These are phyloP conservation scores for Pythium periplocum DNA, from an alignment of 352 stramenopile species.

Conservation along the genomic window DNA sequence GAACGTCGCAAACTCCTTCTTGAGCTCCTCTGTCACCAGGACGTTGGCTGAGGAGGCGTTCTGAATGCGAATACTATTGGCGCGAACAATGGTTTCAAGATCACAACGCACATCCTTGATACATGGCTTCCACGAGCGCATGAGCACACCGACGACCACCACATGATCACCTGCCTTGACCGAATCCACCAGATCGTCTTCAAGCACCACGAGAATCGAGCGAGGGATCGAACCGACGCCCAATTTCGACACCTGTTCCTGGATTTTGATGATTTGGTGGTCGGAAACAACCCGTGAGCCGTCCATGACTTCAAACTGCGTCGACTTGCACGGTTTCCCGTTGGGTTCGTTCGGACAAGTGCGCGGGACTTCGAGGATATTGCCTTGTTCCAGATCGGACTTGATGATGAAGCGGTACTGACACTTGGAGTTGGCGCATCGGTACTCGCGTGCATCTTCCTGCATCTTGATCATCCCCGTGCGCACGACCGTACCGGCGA, in stretches of 20 bases:
- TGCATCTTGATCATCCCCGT: slow-evolving; percentile 93
- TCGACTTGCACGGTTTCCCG: slow-evolving; percentile 74
- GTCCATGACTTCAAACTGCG: slow-evolving; percentile 54
- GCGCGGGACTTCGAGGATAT: slow-evolving; percentile 77
- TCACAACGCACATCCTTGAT: slow-evolving; percentile 84
- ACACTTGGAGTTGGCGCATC: slow-evolving; percentile 76
- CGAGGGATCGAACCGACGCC: slow-evolving; percentile 90
- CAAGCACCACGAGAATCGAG: slow-evolving; percentile 93
- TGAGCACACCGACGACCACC: slow-evolving; percentile 87
- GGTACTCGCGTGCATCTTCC: slow-evolving; percentile 84
- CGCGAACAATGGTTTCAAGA: slow-evolving; percentile 83
- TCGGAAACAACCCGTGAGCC: slow-evolving; percentile 52
- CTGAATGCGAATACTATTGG: slow-evolving; percentile 66
- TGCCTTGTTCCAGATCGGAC: slow-evolving; percentile 89
- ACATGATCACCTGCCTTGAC: slow-evolving; percentile 96
- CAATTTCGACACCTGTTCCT: slow-evolving; percentile 92
- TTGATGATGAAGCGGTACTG: slow-evolving; percentile 76
- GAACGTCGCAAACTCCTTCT: slow-evolving; percentile 89
- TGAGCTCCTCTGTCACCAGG: slow-evolving; percentile 73
- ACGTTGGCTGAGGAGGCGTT: slow-evolving; percentile 60
- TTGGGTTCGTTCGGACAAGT: slow-evolving; percentile 7
- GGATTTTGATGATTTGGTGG: slow-evolving; percentile 95
- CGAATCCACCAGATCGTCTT: slow-evolving; percentile 80
- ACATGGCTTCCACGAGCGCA: slow-evolving; percentile 90
- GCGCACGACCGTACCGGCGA: slow-evolving; percentile 86